Conservation (phyloP, 2,329 filamentous ascomycete species). For the Diplodia scrobiculata region DNA sequence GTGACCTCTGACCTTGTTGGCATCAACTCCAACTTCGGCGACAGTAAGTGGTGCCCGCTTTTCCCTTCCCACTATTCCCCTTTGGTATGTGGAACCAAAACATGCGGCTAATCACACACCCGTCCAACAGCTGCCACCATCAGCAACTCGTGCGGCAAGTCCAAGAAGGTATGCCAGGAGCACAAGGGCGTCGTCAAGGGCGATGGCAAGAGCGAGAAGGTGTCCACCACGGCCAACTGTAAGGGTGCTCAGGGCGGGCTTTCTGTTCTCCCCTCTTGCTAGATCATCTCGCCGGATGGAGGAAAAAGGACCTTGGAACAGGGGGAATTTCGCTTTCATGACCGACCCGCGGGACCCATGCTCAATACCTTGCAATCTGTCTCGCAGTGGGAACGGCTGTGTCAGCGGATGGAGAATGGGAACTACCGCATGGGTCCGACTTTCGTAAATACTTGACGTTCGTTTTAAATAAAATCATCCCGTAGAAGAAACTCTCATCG, state of each 20-base stretch:
- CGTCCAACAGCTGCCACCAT: constrained; percentile 42
- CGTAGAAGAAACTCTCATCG: background rate
- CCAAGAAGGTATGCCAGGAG: constrained; percentile 34
- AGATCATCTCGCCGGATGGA: background rate
- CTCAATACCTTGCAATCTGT: background rate
- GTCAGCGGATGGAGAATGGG: background rate
- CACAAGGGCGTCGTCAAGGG: constrained; percentile 33
- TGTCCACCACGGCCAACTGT: constrained; percentile 19
- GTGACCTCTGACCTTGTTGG: constrained; percentile 34
- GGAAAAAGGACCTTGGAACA: background rate
- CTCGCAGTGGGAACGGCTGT: background rate
- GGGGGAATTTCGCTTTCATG: background rate
- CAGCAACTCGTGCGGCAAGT: constrained; percentile 43
- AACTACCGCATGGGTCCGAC: background rate
- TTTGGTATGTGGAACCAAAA: background rate
- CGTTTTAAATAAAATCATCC: constrained; percentile 4
- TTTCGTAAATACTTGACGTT: constrained; percentile 2
- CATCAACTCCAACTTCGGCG: constrained; percentile 55
- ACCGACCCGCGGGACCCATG: background rate
- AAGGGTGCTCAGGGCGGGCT: constrained; percentile 31
- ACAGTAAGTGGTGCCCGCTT: constrained; percentile 34
- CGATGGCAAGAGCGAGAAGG: constrained; percentile 9
- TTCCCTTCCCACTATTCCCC: too few relatives aligned
- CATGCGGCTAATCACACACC: background rate
- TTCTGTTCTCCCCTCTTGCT: constrained; percentile 33